These are phyloP conservation scores for Manihot esculenta DNA, from an alignment of 441 rosid genomes.

Conservation along the genomic window DNA sequence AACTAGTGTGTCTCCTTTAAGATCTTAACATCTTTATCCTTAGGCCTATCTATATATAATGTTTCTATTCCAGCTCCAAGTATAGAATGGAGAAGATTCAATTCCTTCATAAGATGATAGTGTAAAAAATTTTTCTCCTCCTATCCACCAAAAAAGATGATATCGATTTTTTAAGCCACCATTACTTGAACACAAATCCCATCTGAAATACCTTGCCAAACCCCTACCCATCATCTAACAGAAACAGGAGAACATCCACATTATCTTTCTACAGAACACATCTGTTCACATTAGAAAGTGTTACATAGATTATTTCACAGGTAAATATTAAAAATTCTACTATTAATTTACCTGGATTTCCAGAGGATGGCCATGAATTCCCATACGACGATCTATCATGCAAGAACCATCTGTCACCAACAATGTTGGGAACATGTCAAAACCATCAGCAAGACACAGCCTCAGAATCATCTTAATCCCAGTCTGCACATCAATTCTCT, in stretches of 20 bases:
- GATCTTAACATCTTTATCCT: neutral
- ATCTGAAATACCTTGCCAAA: neutral
- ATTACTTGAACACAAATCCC: neutral
- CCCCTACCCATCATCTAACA: neutral
- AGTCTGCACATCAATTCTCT: slow-evolving; percentile 93
- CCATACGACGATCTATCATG: slow-evolving; percentile 97
- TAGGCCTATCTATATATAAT: too few species aligned
- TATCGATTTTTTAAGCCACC: neutral
- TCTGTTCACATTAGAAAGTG: neutral
- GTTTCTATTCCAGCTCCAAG: too few species aligned
- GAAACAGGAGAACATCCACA: neutral
- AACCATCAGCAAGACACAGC: slow-evolving; percentile 16
- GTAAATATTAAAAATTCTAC: too few species aligned
- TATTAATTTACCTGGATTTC: slow-evolving; percentile 97
- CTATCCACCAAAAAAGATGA: neutral
- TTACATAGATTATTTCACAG: too few species aligned
- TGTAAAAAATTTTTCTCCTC: neutral
- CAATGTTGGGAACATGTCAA: slow-evolving; percentile 94
- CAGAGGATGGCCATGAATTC: slow-evolving; percentile 92
- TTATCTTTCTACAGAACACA: neutral
- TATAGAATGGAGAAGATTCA: too few species aligned
- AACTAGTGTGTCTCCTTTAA: neutral
- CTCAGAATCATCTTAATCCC: slow-evolving; percentile 68
- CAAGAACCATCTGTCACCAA: slow-evolving; percentile 93
- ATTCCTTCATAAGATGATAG: too few species aligned